Base-by-base conservation (phyloP, 768 basidiomycete genomes). In the Lactarius quietus region DNA sequence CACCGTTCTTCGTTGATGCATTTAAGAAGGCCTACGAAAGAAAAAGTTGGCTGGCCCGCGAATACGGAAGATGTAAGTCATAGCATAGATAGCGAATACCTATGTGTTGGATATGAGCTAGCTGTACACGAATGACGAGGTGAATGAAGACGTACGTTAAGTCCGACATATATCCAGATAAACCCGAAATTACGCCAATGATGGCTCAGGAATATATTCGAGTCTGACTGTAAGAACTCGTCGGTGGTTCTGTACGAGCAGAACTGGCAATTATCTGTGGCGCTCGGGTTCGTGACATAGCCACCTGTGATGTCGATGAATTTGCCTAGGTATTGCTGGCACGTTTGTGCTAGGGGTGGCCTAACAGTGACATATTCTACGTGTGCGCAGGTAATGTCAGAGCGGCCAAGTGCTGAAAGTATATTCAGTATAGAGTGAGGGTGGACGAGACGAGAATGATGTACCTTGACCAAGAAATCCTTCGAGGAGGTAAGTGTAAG, bases 31-130 rank as follows among this genome's bases (percentile, higher is more conserved):
- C 9, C 52, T 65, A 26, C 55, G 54, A 35, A 58, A 61, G 51
- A 68, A 66, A 26, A 68, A n/a, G 31, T 61, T 53, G 15, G 43
- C 78, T 76, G 35, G 59, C 35, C 64, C 67, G 26, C 51, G 59
- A 43, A 86, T 80, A 43, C 85, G 80, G 73, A 84, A 85, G 31
- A 86, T 56, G 62, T 86, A 88, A 1, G 86, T 87, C 62, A 86
- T 76, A 1, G 77, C 56, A 70, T 79, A 88, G 5, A 82, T 74
- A 6, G 73, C 73, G 45, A 75, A 76, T 12, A 81, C 72, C 86
- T 87, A 64, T 6, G 45, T 23, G 48, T 26, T 28, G 10, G 6
- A 63, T 26, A 55, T 51, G 9, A 66, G 54, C 17, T 12, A 6
- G 7, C 4, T 8, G 18, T 45, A 12, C 48, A 10, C 14, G 4